Percentiles rank a stretch among this genome's conserved stretches.
Evolutionary conservation across 805 yeast species (phyloP).

Genomic region (Candida endomychidarum): DNA sequence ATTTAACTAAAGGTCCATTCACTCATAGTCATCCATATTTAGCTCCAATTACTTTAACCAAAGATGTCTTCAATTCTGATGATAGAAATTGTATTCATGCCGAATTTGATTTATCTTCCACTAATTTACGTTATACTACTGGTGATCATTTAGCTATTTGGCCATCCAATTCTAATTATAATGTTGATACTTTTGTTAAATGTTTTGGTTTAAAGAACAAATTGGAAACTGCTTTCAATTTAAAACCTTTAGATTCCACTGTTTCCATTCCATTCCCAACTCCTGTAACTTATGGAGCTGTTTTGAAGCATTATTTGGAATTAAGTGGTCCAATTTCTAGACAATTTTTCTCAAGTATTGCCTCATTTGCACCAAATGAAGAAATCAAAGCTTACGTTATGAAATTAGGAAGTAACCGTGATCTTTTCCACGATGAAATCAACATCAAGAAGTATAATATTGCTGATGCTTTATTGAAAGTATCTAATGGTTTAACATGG

Average conservation of each 20-base stretch:
- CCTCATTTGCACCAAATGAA: constrained; percentile 77
- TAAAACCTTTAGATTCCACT: constrained; percentile 72
- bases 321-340: constrained; percentile 93
- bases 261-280: constrained; percentile 62
- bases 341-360: constrained; percentile 70
- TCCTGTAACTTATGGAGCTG: constrained; percentile 88
- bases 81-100: constrained; percentile 84
- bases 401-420: constrained; percentile 66
- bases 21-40: constrained; percentile 79
- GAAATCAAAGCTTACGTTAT: constrained; percentile 50
- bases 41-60: constrained; percentile 60
- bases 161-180: constrained; percentile 85
- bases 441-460: constrained; percentile 63
- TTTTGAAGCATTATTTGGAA: constrained; percentile 82
- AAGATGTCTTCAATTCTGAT: constrained; percentile 66
- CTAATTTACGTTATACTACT: constrained; percentile 81
- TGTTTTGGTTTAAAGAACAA: constrained; percentile 61
- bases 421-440: constrained; percentile 62
- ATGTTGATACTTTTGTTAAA: constrained; percentile 62
- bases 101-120: constrained; percentile 77
- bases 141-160: constrained; percentile 96
- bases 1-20: constrained; percentile 66
- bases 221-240: constrained; percentile 55
- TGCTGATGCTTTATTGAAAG: constrained; percentile 65
- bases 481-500: constrained; percentile 76